Evolutionary conservation across 208 protist species (phyloP).

Genomic region (Crithidia expoeki): DNA sequence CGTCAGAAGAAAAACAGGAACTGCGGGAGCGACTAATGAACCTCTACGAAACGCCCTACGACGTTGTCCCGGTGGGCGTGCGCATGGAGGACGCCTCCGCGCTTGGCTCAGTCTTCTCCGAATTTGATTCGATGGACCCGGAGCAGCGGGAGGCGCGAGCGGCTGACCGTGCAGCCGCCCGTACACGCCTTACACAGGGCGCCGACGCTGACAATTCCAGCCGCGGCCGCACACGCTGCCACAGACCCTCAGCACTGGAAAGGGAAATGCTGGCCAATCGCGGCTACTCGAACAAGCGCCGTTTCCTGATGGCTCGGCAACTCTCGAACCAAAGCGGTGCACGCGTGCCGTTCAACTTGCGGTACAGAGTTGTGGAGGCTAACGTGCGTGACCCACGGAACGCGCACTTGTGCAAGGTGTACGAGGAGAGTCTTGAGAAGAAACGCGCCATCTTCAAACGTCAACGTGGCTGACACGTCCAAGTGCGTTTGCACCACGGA

Average conservation of each 20-base stretch:
- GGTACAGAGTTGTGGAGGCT: constrained; percentile 86
- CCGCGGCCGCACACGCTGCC: not conserved
- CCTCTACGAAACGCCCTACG: constrained; percentile 73
- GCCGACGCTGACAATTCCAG: not conserved
- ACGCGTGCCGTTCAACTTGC: constrained; percentile 87
- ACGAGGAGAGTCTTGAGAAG: constrained; percentile 51
- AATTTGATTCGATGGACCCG: constrained; percentile 77
- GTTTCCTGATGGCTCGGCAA: constrained; percentile 56
- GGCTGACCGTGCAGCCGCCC: constrained; percentile 24
- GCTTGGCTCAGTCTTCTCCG: constrained; percentile 59
- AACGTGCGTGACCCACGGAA: constrained; percentile 75
- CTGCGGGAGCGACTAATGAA: constrained; percentile 48
- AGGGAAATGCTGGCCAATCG: constrained; percentile 62
- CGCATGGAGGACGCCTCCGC: constrained; percentile 65
- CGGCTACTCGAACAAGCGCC: constrained; percentile 69
- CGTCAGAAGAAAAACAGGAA: constrained; percentile 10
- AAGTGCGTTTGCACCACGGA: too few species aligned
- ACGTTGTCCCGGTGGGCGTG: constrained; percentile 69
- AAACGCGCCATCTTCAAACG: constrained; percentile 67
- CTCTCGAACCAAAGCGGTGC: constrained; percentile 75
- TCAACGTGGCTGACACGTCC: constrained; percentile 9
- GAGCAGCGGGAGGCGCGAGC: constrained; percentile 33
- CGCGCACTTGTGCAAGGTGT: constrained; percentile 48
- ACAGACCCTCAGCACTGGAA: constrained; percentile 52
- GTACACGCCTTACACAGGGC: constrained; percentile 20